Conservation (phyloP, 169 alveolate genomes). For the Cystoisospora suis region DNA sequence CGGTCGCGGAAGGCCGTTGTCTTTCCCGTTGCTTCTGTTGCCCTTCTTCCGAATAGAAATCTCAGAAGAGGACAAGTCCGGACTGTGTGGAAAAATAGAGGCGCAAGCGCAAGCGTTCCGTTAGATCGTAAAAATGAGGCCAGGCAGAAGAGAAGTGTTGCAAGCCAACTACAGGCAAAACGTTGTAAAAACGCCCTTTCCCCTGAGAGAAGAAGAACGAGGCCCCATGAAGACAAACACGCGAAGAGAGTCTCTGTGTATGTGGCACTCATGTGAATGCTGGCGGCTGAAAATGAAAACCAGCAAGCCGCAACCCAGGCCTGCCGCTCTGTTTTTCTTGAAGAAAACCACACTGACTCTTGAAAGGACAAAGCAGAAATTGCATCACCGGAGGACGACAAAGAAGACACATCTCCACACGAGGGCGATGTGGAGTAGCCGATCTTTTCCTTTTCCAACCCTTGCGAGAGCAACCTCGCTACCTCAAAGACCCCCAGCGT, state of each 20-base stretch:
- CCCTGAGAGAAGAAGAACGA: neutral
- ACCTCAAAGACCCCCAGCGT: conserved; percentile 37
- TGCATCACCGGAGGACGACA: too few species aligned
- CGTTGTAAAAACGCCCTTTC: neutral
- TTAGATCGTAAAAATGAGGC: conserved; percentile 9
- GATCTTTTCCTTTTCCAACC: too few species aligned
- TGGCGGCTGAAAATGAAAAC: conserved; percentile 24
- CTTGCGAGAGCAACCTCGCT: conserved; percentile 7
- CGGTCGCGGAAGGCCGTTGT: too few species aligned
- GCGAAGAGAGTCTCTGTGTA: conserved; percentile 45
- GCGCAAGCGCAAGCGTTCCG: neutral
- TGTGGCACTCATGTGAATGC: conserved; percentile 43
- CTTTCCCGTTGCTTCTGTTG: too few species aligned
- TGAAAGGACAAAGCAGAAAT: too few species aligned
- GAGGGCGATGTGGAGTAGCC: too few species aligned
- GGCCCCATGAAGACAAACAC: conserved; percentile 16
- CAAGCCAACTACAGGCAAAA: neutral
- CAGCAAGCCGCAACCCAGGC: conserved; percentile 20
- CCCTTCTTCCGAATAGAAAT: too few species aligned
- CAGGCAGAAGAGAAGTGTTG: neutral
- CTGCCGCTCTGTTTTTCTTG: neutral
- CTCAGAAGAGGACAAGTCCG: conserved; percentile 10
- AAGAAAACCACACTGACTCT: neutral
- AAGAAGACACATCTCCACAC: too few species aligned
- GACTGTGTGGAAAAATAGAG: conserved; percentile 20